Evolutionary conservation across 495 filamentous ascomycete genomes (phyloP).

Genomic region (Neurospora sp.): DNA sequence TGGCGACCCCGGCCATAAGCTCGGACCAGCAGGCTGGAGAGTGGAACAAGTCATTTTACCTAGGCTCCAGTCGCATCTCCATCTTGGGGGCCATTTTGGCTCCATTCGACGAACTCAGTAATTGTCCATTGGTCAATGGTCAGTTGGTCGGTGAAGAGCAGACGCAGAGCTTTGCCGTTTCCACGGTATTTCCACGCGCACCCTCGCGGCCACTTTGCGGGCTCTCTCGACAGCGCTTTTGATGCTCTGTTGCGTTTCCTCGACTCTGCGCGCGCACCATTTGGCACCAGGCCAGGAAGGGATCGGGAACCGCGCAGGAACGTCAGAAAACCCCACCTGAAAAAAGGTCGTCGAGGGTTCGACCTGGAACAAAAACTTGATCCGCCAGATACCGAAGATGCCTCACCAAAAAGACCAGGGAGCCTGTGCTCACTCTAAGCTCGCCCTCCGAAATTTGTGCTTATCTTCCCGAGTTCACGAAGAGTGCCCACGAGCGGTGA

Average conservation of each 20-base stretch:
- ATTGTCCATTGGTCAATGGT: not conserved
- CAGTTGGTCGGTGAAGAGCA: conserved; percentile 1
- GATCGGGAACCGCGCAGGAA: not conserved
- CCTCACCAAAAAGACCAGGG: not conserved
- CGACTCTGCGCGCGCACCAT: not conserved
- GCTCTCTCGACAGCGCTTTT: not conserved
- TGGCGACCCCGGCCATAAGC: not conserved
- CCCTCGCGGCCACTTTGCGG: not conserved
- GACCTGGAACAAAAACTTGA: not conserved
- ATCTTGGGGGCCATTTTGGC: not conserved
- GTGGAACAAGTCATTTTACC: not conserved
- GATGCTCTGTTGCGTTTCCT: not conserved
- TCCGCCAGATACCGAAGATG: not conserved
- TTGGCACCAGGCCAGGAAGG: not conserved
- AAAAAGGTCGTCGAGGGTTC: not conserved
- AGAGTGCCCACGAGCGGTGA: not conserved
- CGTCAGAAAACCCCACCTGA: not conserved
- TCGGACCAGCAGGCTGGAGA: not conserved
- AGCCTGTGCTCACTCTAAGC: not conserved
- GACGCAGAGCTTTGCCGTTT: conserved; percentile 1
- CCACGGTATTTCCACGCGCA: not conserved
- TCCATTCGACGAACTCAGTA: not conserved
- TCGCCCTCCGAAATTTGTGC: not conserved
- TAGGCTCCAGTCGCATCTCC: not conserved
- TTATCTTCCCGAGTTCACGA: not conserved